phyloP scores from a whole-genome alignment of 2,329 filamentous ascomycete species.

The Aspergillus novofumigatus region DNA sequence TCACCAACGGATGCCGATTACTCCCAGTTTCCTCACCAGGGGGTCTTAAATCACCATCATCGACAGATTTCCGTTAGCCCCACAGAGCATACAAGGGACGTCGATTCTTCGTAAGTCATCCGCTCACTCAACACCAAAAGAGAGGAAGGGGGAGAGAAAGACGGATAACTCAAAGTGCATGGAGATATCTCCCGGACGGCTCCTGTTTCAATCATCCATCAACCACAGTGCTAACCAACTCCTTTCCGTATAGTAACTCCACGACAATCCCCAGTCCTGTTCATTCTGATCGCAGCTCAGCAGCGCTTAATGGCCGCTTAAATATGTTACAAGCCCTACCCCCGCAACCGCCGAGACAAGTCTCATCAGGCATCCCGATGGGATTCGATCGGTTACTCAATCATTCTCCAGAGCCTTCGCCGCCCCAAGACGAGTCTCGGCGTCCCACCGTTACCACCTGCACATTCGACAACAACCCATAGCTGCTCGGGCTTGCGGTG shows the following conservation, averaged over 20 bases:
- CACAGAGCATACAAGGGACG: slow-evolving; percentile 22
- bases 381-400: slow-evolving; percentile 38
- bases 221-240: not conserved
- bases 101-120: slow-evolving; percentile 30
- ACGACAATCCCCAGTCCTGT: slow-evolving; percentile 26
- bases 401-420: slow-evolving; percentile 20
- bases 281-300: slow-evolving; percentile 24
- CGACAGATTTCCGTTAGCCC: slow-evolving; percentile 19
- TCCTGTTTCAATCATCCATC: not conserved
- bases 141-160: not conserved
- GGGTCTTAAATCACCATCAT: slow-evolving; percentile 19
- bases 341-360: slow-evolving; percentile 13
- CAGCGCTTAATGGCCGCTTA: slow-evolving; percentile 10
- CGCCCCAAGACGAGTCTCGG: slow-evolving; percentile 21
- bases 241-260: slow-evolving; percentile 14
- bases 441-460: slow-evolving; percentile 34
- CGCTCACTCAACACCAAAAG: not conserved
- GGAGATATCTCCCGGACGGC: not conserved
- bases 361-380: slow-evolving; percentile 28
- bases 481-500: slow-evolving; percentile 44
- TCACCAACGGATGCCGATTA: slow-evolving; percentile 12
- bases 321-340: slow-evolving; percentile 10
- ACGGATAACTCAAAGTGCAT: not conserved
- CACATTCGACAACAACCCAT: slow-evolving; percentile 45
- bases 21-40: slow-evolving; percentile 16